Conservation (phyloP, 2,329 filamentous ascomycete genomes). For the Stagonosporopsis chrysanthemi region DNA sequence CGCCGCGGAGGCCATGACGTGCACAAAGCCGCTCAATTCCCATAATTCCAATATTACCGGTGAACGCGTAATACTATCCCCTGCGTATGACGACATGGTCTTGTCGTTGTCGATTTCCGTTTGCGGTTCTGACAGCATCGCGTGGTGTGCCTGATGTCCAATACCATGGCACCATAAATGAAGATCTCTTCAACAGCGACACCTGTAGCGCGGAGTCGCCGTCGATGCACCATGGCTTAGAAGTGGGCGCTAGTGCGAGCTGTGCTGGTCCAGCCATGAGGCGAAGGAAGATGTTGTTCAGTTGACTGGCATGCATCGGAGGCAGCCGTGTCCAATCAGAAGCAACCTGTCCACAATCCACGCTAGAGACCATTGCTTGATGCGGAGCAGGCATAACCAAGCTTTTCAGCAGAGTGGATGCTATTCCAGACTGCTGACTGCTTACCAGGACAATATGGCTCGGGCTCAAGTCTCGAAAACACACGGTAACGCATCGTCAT, state of each 20-base stretch:
- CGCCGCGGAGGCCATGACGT: not conserved
- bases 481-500: not conserved
- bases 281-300: slow-evolving; percentile 7
- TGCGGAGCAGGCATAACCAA: slow-evolving; percentile 1
- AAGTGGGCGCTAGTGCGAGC: not conserved
- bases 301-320: not conserved
- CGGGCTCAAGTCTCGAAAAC: not conserved
- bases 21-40: not conserved
- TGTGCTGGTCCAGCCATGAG: not conserved
- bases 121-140: slow-evolving; percentile 17
- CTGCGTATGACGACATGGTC: slow-evolving; percentile 7
- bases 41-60: slow-evolving; percentile 1
- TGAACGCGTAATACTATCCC: not conserved
- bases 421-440: not conserved
- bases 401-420: not conserved
- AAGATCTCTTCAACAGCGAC: slow-evolving; percentile 5
- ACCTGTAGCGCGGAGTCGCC: not conserved
- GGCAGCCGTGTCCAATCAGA: slow-evolving; percentile 3
- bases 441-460: not conserved
- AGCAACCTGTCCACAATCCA: not conserved
- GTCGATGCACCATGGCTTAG: slow-evolving; percentile 1
- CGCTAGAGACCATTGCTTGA: slow-evolving; percentile 1
- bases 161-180: slow-evolving; percentile 8
- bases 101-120: slow-evolving; percentile 9
- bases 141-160: slow-evolving; percentile 12